Percentiles rank a stretch among this genome's conserved stretches.
phyloP scores from a whole-genome alignment of 1,284 basidiomycete species.

The Inonotus obliquus region DNA sequence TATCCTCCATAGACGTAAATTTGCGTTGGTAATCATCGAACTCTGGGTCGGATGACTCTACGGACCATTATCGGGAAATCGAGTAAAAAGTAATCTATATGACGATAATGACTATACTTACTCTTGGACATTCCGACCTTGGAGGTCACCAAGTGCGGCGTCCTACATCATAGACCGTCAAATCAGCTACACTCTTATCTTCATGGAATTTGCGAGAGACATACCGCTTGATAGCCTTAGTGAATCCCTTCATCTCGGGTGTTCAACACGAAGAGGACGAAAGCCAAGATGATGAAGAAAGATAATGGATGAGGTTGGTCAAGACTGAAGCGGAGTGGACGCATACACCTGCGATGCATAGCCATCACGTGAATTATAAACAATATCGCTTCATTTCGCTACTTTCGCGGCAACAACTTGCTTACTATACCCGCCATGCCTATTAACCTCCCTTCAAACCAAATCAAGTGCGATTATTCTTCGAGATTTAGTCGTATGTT shows the following conservation, averaged over 20 bases:
- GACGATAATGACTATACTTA: constrained; percentile 36
- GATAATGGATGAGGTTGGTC: constrained; percentile 6
- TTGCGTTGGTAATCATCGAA: constrained; percentile 81
- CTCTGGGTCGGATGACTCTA: constrained; percentile 84
- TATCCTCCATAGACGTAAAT: constrained; percentile 75
- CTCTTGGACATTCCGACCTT: constrained; percentile 91
- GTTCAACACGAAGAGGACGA: not conserved
- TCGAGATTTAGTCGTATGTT: constrained; percentile 5
- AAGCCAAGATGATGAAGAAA: not conserved
- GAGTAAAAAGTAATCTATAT: not conserved
- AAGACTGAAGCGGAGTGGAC: not conserved
- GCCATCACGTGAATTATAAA: not conserved
- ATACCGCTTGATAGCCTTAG: constrained; percentile 75
- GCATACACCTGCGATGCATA: not conserved
- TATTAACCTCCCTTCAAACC: constrained; percentile 81
- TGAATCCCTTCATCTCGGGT: constrained; percentile 70
- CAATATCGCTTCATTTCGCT: constrained; percentile 2
- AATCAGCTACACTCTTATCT: not conserved
- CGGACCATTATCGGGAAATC: constrained; percentile 6
- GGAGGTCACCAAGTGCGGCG: constrained; percentile 82
- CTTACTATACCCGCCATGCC: constrained; percentile 32
- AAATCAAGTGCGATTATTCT: constrained; percentile 64
- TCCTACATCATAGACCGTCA: constrained; percentile 43
- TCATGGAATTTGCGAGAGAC: constrained; percentile 17
- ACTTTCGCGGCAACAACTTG: not conserved